Percentiles rank a stretch among this genome's conserved stretches.
Evolutionary conservation across 2,329 filamentous ascomycete genomes (phyloP).

Genomic region (Helotiales sp.): DNA sequence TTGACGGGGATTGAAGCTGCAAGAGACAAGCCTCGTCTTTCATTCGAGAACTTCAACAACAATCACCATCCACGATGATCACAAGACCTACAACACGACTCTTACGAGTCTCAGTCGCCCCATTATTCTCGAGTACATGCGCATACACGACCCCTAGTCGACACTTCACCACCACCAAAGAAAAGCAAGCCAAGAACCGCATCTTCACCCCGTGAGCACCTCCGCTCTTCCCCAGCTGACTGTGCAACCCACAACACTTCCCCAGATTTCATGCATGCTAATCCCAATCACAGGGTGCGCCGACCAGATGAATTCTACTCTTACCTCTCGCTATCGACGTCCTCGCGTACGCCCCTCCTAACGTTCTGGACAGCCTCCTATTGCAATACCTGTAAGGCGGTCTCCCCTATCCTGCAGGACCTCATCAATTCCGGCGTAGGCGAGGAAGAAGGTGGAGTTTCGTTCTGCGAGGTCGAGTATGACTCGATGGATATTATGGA

Average conservation of each 20-base stretch:
- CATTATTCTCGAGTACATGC: not conserved
- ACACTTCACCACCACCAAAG: constrained; percentile 32
- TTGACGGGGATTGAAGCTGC: constrained; percentile 4
- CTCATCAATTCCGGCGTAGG: constrained; percentile 55
- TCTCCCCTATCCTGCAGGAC: constrained; percentile 54
- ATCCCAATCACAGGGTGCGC: constrained; percentile 53
- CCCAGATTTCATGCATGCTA: constrained; percentile 1
- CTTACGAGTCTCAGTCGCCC: constrained; percentile 20
- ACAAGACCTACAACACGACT: constrained; percentile 26
- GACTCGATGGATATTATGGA: constrained; percentile 62
- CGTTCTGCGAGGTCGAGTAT: constrained; percentile 59
- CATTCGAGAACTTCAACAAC: not conserved
- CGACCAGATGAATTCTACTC: constrained; percentile 59
- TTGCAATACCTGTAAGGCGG: constrained; percentile 58
- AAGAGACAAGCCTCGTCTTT: not conserved
- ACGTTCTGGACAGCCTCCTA: constrained; percentile 66
- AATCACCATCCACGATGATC: constrained; percentile 31
- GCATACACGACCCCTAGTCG: constrained; percentile 11
- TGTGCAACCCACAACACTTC: not conserved
- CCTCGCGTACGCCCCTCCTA: constrained; percentile 59
- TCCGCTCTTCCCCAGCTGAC: constrained; percentile 17
- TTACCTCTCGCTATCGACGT: constrained; percentile 60
- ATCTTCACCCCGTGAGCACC: constrained; percentile 49
- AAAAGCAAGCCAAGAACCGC: constrained; percentile 45
- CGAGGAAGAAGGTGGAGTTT: constrained; percentile 60